These are phyloP conservation scores for Aspergillus tanneri DNA, from an alignment of 2,329 filamentous ascomycete species.

Conservation along the genomic window DNA sequence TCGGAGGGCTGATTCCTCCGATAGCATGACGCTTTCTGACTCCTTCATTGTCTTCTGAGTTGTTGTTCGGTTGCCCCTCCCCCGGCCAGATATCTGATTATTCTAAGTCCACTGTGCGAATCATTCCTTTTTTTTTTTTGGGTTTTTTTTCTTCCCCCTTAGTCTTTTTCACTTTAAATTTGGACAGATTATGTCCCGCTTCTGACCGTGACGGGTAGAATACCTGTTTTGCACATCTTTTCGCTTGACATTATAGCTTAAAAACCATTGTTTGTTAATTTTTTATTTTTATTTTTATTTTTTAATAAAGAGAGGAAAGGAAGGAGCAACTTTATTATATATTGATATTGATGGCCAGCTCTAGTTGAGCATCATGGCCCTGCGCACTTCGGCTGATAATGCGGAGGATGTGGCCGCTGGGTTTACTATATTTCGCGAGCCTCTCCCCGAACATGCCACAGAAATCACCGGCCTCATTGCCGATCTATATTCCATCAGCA, in stretches of 20 bases:
- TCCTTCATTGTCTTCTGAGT: constrained; percentile 19
- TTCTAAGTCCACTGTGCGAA: neutral
- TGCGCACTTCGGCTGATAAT: constrained; percentile 46
- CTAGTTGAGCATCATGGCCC: constrained; percentile 34
- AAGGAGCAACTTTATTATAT: neutral
- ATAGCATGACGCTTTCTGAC: constrained; percentile 17
- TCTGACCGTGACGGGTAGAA: neutral
- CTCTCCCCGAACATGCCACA: constrained; percentile 51
- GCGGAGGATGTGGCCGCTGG: constrained; percentile 55
- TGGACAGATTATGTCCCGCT: neutral
- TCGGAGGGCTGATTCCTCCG: constrained; percentile 17
- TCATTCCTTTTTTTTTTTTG: neutral
- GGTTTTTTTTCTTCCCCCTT: neutral
- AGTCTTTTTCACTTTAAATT: neutral
- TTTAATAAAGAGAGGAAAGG: too few relatives aligned
- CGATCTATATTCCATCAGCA: constrained; percentile 56
- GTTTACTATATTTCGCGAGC: constrained; percentile 51
- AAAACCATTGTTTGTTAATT: neutral
- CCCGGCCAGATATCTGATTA: constrained; percentile 3
- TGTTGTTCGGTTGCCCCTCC: constrained; percentile 19
- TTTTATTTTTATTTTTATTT: too few relatives aligned
- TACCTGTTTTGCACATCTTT: neutral
- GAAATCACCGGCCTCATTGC: constrained; percentile 56
- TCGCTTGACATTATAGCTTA: neutral
- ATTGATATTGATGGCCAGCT: constrained; percentile 14